phyloP scores from a whole-genome alignment of 169 alveolate genomes.

The Plasmodium vivax region DNA sequence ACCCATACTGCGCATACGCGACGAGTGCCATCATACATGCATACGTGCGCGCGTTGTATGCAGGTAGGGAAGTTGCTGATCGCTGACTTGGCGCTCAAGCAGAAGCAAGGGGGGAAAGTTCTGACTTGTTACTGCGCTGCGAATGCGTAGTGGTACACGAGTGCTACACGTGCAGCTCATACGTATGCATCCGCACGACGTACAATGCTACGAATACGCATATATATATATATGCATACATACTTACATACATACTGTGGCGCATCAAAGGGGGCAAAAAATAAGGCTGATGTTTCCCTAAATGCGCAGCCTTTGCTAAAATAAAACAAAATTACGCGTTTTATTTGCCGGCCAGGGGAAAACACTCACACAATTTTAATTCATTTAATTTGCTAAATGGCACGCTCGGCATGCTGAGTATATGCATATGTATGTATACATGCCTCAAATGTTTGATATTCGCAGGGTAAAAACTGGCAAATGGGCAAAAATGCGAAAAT shows the following conservation, averaged over 20 bases:
- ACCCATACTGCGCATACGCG: neutral
- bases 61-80: neutral
- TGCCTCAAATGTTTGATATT: neutral
- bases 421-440: too few species aligned
- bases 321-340: conserved; percentile 28
- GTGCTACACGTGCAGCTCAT: neutral
- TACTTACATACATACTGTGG: neutral
- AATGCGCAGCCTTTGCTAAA: conserved; percentile 8
- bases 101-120: conserved; percentile 4
- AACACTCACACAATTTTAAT: conserved; percentile 12
- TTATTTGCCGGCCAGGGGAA: neutral
- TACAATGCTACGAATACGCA: neutral
- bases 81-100: conserved; percentile 8
- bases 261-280: neutral
- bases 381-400: neutral
- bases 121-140: neutral
- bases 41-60: conserved; percentile 3
- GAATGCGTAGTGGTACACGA: neutral
- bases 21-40: neutral
- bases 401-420: neutral
- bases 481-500: neutral
- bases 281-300: neutral
- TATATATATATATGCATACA: neutral
- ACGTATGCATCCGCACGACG: neutral
- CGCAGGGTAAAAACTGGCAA: neutral